These are phyloP conservation scores for Sugiyamaella lignohabitans DNA, from an alignment of 805 yeast genomes.

Conservation along the genomic window DNA sequence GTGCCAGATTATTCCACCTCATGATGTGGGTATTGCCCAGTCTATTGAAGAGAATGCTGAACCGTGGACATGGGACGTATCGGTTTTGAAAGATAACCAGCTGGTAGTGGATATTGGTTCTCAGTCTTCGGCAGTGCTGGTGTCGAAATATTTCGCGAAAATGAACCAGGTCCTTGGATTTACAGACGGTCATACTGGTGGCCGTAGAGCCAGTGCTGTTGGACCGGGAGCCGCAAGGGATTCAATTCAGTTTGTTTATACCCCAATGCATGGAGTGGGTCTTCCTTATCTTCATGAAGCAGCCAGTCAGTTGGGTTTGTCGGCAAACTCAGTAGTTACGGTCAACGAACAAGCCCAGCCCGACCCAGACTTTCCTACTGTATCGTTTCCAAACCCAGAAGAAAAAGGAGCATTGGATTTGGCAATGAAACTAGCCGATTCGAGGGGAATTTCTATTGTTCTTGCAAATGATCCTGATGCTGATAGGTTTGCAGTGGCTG, in stretches of 20 bases:
- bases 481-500: slow-evolving; percentile 82
- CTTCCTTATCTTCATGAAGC: slow-evolving; percentile 47
- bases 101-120: slow-evolving; percentile 21
- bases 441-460: slow-evolving; percentile 45
- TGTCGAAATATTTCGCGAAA: slow-evolving; percentile 13
- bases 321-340: slow-evolving; percentile 29
- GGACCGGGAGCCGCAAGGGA: too few relatives aligned
- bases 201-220: slow-evolving; percentile 4
- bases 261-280: slow-evolving; percentile 97
- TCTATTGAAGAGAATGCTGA: slow-evolving; percentile 52
- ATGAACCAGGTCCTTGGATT: neutral
- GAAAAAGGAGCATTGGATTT: slow-evolving; percentile 83
- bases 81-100: slow-evolving; percentile 39
- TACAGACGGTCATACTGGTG: neutral
- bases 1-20: slow-evolving; percentile 93
- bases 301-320: slow-evolving; percentile 34
- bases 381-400: slow-evolving; percentile 90
- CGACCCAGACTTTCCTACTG: slow-evolving; percentile 83
- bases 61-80: slow-evolving; percentile 51
- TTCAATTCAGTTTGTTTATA: slow-evolving; percentile 53
- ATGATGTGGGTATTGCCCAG: slow-evolving; percentile 65
- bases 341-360: slow-evolving; percentile 66
- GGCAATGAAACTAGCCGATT: slow-evolving; percentile 60
- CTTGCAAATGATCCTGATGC: slow-evolving; percentile 97
- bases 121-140: slow-evolving; percentile 2